Evolutionary conservation across 345 rosid genomes (phyloP), one percentile per base, ranked within the genome.

Genomic region (Ceriops decandra): DNA sequence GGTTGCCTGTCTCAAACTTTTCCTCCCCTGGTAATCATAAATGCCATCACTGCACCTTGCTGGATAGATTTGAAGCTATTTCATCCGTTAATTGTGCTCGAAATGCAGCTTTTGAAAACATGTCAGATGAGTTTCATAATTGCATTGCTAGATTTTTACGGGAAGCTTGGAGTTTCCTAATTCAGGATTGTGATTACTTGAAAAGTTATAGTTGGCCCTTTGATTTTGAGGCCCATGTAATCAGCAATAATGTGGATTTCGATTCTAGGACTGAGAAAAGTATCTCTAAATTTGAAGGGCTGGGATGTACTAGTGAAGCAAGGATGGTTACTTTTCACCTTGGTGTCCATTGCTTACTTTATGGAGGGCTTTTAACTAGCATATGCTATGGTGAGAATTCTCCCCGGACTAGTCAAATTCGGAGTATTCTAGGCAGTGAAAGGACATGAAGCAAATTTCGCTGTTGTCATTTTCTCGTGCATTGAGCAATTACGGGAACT

Each of bases 341-440:
- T 49, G 91, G 88, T 60, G 72, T 83, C 51, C 97, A 92, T 68
- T 88, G 97, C 79, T 72, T 82, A 56, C 69, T 76, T 1, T 90
- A 80, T 49, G 91, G 91, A 42, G 74, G 77, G 42, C 68, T 78
- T 52, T 67, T 90, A 28, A 72, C 79, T 7, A 68, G 75, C 33
- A 60, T 84, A 65, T 88, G 90, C 74, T 86, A 84, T 19, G 86
- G 85, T 59, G 67, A 51, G 21, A 9, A 19, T 69, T 64, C 74
- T 7, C 66, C 57, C 47, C 57, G 54, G 56, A 27, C 60, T 33
- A 8, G 24, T 47, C 58, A 59, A 19, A 59, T 79, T 57, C 32
- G 22, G n/a, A 57, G 57, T 56, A 31, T 60, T 52, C 27, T 73
- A 38, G 8, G 16, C 54, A 7, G 47, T 52, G 60, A 46, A 30